These are phyloP conservation scores for Hyaloperonospora arabidopsidis DNA, from an alignment of 352 stramenopile genomes.

Conservation along the genomic window DNA sequence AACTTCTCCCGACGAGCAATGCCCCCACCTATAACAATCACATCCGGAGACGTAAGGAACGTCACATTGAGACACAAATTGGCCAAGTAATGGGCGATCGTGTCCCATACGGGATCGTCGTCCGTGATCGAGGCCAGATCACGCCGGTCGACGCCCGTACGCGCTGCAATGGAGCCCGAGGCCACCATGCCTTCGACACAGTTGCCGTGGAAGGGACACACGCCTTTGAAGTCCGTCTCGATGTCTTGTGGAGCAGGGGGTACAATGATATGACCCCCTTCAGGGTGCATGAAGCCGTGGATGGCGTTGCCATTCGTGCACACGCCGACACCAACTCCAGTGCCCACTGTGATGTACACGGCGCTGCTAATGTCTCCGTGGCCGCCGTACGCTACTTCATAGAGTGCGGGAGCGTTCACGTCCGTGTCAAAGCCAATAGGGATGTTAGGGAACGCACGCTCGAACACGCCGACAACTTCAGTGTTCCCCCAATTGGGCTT, in stretches of 20 bases:
- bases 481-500: conserved; percentile 91
- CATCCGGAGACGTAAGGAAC: conserved; percentile 88
- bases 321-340: conserved; percentile 92
- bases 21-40: conserved; percentile 93
- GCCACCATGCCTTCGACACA: conserved; percentile 92
- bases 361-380: conserved; percentile 69
- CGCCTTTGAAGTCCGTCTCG: conserved; percentile 64
- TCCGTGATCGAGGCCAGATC: conserved; percentile 75
- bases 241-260: conserved; percentile 67
- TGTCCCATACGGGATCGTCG: conserved; percentile 88
- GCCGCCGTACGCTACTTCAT: conserved; percentile 85
- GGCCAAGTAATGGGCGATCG: conserved; percentile 91
- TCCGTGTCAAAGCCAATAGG: conserved; percentile 94
- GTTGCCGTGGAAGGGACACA: conserved; percentile 85
- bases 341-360: conserved; percentile 95
- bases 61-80: conserved; percentile 92
- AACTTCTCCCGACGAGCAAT: conserved; percentile 88
- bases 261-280: conserved; percentile 82
- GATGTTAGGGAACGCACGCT: conserved; percentile 60
- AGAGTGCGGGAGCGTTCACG: conserved; percentile 94
- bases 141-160: conserved; percentile 66
- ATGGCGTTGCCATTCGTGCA: conserved; percentile 87
- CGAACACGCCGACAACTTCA: conserved; percentile 63
- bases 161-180: conserved; percentile 84
- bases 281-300: conserved; percentile 94